Evolutionary conservation across 2,329 filamentous ascomycete genomes (phyloP), one percentile per base, ranked within the genome.

Genomic region (Penicillium digitatum): DNA sequence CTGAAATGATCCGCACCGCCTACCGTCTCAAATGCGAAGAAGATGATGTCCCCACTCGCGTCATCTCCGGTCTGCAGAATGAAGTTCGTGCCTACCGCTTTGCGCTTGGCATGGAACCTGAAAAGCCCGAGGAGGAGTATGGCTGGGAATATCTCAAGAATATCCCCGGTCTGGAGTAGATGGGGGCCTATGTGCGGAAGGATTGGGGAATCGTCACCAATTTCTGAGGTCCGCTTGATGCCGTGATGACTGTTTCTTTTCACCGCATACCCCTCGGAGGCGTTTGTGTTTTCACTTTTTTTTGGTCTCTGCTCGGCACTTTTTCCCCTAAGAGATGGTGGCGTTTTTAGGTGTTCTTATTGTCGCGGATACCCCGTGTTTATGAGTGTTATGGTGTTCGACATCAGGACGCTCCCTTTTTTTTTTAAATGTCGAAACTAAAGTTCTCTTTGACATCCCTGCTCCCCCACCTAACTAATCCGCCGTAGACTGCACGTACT

Each of bases 91-190:
- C 76, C 38, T 75, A 78, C 53, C 73, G 78, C 54, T 72, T 76
- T 52, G 75, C 76, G 7, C 64, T 79, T 40, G 77, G 77, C 3
- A 74, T 79, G 74, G 77, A 79, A 56, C 64, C 72, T 1, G 76
- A 80, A 65, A 76, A 73, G 55, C 72, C 72, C 1, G 77, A 80
- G 55, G 76, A 79, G 27, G 78, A 80, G 63, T 78, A 72, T 54
- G 78, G 78, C 26, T 79, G 74, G 72, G 75, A 77, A 56, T 74
- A 79, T 43, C 64, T 79, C 42, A 78, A 78, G 63, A 71, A 78
- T 58, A 60, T 72, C 27, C 69, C 71, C n/a, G 67, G 67, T 55
- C 48, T 60, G 39, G 70, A 73, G 43, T 74, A 58, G 66, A 57
- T 63, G 46, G 34, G 39, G 46, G 47, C 11, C 18, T 29, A n/a